Percentiles rank a stretch among this genome's conserved stretches.
Evolutionary conservation across 202 grass and related monocot species (phyloP).

Genomic region (Elaeis oleifera): DNA sequence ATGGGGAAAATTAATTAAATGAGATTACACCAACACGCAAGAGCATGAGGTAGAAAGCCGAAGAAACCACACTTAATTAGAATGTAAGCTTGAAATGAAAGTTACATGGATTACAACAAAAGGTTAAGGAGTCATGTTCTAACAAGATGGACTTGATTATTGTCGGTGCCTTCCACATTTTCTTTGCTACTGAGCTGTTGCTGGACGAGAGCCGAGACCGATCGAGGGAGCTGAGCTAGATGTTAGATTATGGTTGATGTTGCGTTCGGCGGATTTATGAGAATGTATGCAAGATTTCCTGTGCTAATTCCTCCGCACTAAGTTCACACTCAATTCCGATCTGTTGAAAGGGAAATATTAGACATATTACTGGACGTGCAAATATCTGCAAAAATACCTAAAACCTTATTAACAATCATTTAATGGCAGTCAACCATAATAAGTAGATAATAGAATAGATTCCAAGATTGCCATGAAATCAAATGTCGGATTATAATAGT

Average conservation of each 20-base stretch:
- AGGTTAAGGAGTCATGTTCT: neutral
- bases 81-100: neutral
- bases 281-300: constrained; percentile 63
- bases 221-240: neutral
- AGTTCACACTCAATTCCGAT: constrained; percentile 80
- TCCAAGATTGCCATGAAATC: too few relatives aligned
- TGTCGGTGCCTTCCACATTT: neutral
- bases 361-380: too few relatives aligned
- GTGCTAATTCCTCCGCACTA: constrained; percentile 64
- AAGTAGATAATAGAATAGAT: too few relatives aligned
- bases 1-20: too few relatives aligned
- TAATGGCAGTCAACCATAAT: too few relatives aligned
- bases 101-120: neutral
- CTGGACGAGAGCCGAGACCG: neutral
- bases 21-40: neutral
- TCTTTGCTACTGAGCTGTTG: neutral
- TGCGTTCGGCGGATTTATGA: constrained; percentile 4
- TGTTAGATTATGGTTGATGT: neutral
- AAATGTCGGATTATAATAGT: too few relatives aligned
- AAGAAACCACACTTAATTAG: neutral
- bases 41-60: neutral
- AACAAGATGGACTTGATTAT: neutral
- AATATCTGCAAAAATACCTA: too few relatives aligned
- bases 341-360: constrained; percentile 26
- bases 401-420: too few relatives aligned